A percentile compares a stretch with the other conserved stretches of the same genome.
phyloP scores from a whole-genome alignment of 2,329 filamentous ascomycete species.

The Sclerotinia borealis region DNA sequence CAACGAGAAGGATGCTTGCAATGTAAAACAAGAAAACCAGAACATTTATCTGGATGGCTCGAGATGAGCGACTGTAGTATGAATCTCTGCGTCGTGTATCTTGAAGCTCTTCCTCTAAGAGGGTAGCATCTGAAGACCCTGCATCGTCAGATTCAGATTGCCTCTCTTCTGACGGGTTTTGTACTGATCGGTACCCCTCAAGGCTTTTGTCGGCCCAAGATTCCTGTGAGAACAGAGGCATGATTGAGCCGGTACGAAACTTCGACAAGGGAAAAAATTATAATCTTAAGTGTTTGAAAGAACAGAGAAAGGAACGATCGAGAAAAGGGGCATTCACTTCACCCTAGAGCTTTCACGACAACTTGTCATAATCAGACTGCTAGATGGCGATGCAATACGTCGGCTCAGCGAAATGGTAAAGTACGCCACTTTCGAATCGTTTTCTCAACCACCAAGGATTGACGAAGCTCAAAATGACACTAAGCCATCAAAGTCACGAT shows the following conservation, averaged over 20 bases:
- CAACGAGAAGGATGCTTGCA: background rate
- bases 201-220: background rate
- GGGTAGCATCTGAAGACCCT: background rate
- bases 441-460: background rate
- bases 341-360: background rate
- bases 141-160: background rate
- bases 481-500: background rate
- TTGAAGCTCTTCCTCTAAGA: background rate
- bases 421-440: background rate
- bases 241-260: background rate
- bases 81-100: background rate
- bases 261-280: background rate
- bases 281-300: background rate
- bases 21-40: background rate
- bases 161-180: background rate
- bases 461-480: background rate
- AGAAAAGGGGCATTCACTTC: background rate
- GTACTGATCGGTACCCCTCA: background rate
- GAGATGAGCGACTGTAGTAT: background rate
- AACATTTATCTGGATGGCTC: background rate
- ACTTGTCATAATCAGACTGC: background rate
- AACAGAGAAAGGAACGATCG: background rate
- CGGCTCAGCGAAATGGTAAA: background rate
- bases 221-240: background rate
- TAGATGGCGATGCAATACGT: background rate